Evolutionary conservation across 495 filamentous ascomycete species (phyloP).

Genomic region (Aspergillus egyptiacus): DNA sequence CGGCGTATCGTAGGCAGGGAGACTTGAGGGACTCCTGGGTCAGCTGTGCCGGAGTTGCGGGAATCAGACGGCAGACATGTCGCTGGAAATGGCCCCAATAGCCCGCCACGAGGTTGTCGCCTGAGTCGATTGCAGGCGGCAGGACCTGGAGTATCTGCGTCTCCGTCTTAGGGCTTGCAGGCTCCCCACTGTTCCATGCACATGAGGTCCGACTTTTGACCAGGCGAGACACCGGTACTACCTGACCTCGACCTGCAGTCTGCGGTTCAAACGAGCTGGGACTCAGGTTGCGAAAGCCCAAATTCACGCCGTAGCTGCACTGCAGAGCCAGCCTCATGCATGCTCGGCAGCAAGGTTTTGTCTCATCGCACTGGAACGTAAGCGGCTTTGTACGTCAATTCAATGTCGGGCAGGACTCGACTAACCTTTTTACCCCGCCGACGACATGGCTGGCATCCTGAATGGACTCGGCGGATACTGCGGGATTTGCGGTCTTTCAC

Average conservation of each 20-base stretch:
- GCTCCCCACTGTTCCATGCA: too few relatives aligned
- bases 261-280: not conserved
- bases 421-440: slow-evolving; percentile 13
- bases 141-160: too few relatives aligned
- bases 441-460: slow-evolving; percentile 11
- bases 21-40: not conserved
- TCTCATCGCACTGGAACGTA: slow-evolving; percentile 11
- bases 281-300: not conserved
- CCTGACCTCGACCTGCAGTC: too few relatives aligned
- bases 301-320: slow-evolving; percentile 13
- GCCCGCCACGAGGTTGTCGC: not conserved
- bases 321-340: slow-evolving; percentile 10
- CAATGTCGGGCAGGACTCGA: not conserved
- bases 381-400: not conserved
- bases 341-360: slow-evolving; percentile 11
- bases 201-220: too few relatives aligned
- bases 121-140: not conserved
- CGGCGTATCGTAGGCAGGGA: not conserved
- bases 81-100: slow-evolving; percentile 8
- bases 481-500: too few relatives aligned
- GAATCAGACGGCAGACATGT: slow-evolving; percentile 11
- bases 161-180: not conserved
- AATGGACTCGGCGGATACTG: slow-evolving; percentile 6
- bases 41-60: not conserved
- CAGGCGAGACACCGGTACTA: too few relatives aligned